Base-by-base conservation (phyloP, 257 asterid species). In the Solanum dulcamara region DNA sequence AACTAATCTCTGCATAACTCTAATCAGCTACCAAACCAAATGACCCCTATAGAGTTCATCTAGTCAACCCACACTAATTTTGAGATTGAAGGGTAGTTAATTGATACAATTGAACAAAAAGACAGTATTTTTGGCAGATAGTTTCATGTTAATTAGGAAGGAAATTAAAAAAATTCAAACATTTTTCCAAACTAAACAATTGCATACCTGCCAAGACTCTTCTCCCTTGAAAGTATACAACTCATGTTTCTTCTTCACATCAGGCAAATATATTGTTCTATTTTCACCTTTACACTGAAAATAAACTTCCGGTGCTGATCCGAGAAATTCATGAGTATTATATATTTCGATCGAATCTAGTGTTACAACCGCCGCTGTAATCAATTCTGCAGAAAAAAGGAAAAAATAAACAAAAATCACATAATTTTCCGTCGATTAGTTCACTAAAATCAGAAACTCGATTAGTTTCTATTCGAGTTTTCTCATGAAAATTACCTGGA, bases 131-230 rank as follows among this genome's bases (percentile, higher is more conserved):
- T 70, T 20, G 13, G 48, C 50, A 32, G 42, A 67, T 17, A 17
- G 17, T 60, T 60, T 60, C 68, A 26, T 24, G 33, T 60, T 60
- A 17, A 67, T 15, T 6, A 33, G 44, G 33, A 9, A 60, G 24
- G 35, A n/a, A 13, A 64, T 10, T 4, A 10, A 24, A 60, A 60
- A 24, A 32, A 15, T 67, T 66, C 7, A 11, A 30, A 66, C 42
- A 14, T 13, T 64, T 64, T 67, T 24, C 1, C 44, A 67, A 67
- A 7, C 2, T 18, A 48, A 32, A 20, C 59, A 42, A 83, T 35
- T 60, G 40, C 60, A 83, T 14, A 87, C 89, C 89, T 87, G 89
- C 89, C 89, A 87, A 18, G 89, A 87, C 35, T 87, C 89, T 84
- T 87, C 89, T 2, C 89, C 89, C 75, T 68, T 87, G 70, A 87